A percentile compares a stretch with the other conserved stretches of the same genome.
These are phyloP conservation scores for Aspergillus sclerotiicarbonarius DNA, from an alignment of 495 filamentous ascomycete species.

Conservation along the genomic window DNA sequence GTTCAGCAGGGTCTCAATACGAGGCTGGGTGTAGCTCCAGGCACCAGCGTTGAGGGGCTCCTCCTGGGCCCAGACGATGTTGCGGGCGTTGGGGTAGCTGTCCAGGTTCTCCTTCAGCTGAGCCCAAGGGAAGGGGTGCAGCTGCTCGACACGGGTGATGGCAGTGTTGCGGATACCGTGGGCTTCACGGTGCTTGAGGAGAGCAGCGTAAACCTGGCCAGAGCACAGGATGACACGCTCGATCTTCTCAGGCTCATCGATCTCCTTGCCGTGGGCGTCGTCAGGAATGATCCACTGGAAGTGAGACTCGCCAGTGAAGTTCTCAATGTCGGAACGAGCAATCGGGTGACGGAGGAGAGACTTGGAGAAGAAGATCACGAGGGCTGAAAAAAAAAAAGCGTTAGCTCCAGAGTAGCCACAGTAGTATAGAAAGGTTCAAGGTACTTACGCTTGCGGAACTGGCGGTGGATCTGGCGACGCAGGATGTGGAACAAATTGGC, in stretches of 20 bases:
- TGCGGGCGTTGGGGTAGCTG: constrained; percentile 91
- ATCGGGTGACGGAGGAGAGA: constrained; percentile 82
- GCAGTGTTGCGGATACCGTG: constrained; percentile 83
- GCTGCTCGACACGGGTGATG: constrained; percentile 93
- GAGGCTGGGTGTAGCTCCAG: constrained; percentile 92
- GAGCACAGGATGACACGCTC: constrained; percentile 92
- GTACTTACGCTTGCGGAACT: constrained; percentile 95
- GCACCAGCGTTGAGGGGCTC: constrained; percentile 95
- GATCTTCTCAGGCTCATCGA: constrained; percentile 80
- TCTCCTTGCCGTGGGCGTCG: constrained; percentile 69
- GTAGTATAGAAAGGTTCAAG: background rate
- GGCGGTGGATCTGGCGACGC: constrained; percentile 94
- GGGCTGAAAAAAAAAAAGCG: constrained; percentile 57
- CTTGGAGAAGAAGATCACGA: constrained; percentile 97
- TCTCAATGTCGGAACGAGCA: constrained; percentile 77
- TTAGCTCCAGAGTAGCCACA: too few relatives aligned
- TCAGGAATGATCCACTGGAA: constrained; percentile 96
- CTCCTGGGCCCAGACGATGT: constrained; percentile 95
- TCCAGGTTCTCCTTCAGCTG: constrained; percentile 94
- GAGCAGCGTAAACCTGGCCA: constrained; percentile 88
- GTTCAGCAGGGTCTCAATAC: constrained; percentile 94
- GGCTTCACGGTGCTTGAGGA: constrained; percentile 85
- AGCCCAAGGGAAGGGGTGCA: constrained; percentile 98
- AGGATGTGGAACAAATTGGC: constrained; percentile 96
- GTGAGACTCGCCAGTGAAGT: constrained; percentile 85